Percentiles rank a stretch among this genome's conserved stretches.
Evolutionary conservation across 1,139 yeast genomes (phyloP).

Genomic region (Magnusiomyces sp.): DNA sequence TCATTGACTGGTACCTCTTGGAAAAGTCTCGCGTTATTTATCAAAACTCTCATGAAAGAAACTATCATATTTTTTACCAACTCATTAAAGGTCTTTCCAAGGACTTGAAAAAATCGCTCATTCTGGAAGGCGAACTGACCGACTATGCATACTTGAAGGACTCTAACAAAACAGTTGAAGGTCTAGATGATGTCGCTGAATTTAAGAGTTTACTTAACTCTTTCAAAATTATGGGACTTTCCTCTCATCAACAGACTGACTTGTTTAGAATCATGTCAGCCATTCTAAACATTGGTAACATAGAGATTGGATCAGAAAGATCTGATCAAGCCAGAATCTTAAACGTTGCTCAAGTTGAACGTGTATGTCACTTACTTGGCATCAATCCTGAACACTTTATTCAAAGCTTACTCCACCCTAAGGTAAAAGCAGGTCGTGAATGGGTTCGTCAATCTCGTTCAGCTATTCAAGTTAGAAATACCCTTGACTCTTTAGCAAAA

Average conservation of each 20-base stretch:
- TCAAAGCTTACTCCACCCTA: constrained; percentile 61
- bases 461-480: constrained; percentile 69
- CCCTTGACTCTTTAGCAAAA: constrained; percentile 83
- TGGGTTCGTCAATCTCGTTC: constrained; percentile 72
- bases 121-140: constrained; percentile 38
- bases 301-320: constrained; percentile 61
- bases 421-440: constrained; percentile 88
- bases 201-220: constrained; percentile 56
- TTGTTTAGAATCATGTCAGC: constrained; percentile 65
- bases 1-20: constrained; percentile 85
- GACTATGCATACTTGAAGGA: constrained; percentile 52
- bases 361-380: constrained; percentile 57
- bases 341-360: constrained; percentile 43
- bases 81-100: constrained; percentile 58
- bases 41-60: constrained; percentile 70
- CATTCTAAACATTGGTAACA: constrained; percentile 78
- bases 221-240: constrained; percentile 65
- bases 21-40: constrained; percentile 92
- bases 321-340: constrained; percentile 70
- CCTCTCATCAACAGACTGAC: constrained; percentile 44
- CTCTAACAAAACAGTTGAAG: constrained; percentile 49
- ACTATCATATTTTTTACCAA: constrained; percentile 90
- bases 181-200: constrained; percentile 68
- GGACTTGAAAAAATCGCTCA: constrained; percentile 41
- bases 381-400: constrained; percentile 48